These are phyloP conservation scores for Capronia americana DNA, from an alignment of 2,329 filamentous ascomycete species.

Conservation along the genomic window DNA sequence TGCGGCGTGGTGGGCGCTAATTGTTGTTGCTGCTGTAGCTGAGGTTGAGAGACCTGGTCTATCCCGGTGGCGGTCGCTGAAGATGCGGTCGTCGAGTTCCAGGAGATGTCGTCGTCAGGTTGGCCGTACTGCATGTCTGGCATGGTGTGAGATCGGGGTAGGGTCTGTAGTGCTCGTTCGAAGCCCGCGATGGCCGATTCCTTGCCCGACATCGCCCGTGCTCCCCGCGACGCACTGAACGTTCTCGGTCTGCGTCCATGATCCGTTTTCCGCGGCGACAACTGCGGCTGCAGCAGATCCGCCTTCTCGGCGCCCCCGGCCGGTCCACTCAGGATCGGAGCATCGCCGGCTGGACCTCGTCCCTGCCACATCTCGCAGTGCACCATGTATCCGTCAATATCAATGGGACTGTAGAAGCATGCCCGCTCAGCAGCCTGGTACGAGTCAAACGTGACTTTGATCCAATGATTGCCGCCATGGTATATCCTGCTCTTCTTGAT, in stretches of 20 bases:
- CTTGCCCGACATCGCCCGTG: conserved; percentile 44
- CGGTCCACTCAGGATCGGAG: conserved; percentile 62
- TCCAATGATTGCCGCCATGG: conserved; percentile 88
- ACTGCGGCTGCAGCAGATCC: conserved; percentile 17
- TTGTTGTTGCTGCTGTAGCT: conserved; percentile 24
- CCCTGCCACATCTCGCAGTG: conserved; percentile 74
- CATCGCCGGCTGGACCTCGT: conserved; percentile 68
- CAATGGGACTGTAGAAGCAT: conserved; percentile 72
- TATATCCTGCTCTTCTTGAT: conserved; percentile 80
- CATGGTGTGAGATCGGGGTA: conserved; percentile 50
- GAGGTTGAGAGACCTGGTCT: conserved; percentile 25
- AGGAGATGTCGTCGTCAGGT: conserved; percentile 43
- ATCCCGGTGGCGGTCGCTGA: conserved; percentile 49
- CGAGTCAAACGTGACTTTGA: conserved; percentile 82
- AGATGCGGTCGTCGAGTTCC: conserved; percentile 49
- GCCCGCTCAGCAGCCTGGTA: conserved; percentile 73
- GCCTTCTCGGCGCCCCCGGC: conserved; percentile 12
- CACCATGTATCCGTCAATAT: conserved; percentile 72
- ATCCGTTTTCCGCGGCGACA: conserved; percentile 2
- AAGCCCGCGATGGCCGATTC: conserved; percentile 40
- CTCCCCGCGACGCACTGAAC: conserved; percentile 44
- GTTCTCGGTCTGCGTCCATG: conserved; percentile 39
- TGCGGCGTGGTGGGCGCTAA: conserved; percentile 42
- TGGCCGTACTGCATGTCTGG: conserved; percentile 44
- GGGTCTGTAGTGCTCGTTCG: conserved; percentile 44